phyloP scores from a whole-genome alignment of 106 monocot genomes.

The Gastrodia elata region DNA sequence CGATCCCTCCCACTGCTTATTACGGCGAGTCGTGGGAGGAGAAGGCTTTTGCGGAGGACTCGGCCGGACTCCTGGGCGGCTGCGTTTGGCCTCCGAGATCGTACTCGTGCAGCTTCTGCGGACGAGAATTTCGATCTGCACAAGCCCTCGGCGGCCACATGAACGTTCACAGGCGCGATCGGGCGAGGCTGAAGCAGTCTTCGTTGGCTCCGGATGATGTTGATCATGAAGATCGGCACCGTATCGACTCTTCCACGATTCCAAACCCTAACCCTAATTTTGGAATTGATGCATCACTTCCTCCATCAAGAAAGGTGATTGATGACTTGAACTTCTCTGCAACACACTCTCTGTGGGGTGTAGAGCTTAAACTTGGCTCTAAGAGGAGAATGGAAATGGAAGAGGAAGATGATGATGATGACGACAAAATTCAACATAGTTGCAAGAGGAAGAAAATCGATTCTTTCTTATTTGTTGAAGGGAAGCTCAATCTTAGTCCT shows the following conservation, averaged over 20 bases:
- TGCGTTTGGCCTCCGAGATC: constrained; percentile 75
- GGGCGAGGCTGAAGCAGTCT: constrained; percentile 52
- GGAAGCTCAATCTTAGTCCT: background rate
- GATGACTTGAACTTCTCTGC: background rate
- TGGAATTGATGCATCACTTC: background rate
- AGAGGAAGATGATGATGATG: background rate
- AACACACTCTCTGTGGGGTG: background rate
- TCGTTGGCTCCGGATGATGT: constrained; percentile 14
- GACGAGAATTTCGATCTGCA: constrained; percentile 68
- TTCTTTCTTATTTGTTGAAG: background rate
- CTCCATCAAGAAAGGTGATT: background rate
- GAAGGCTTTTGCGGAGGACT: constrained; percentile 46
- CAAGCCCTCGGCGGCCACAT: constrained; percentile 81
- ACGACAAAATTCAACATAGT: too few species aligned
- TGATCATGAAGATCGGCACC: constrained; percentile 15
- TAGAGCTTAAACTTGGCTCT: background rate
- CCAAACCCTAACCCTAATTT: constrained; percentile 23
- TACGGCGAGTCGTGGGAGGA: constrained; percentile 47
- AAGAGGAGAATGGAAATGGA: background rate
- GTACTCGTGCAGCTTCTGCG: constrained; percentile 71
- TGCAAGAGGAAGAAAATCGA: constrained; percentile 24
- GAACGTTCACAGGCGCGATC: constrained; percentile 79
- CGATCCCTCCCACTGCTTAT: background rate
- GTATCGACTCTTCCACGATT: constrained; percentile 8
- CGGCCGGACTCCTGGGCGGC: constrained; percentile 30